Evolutionary conservation across 495 filamentous ascomycete genomes (phyloP).

Genomic region (Poronia punctata): DNA sequence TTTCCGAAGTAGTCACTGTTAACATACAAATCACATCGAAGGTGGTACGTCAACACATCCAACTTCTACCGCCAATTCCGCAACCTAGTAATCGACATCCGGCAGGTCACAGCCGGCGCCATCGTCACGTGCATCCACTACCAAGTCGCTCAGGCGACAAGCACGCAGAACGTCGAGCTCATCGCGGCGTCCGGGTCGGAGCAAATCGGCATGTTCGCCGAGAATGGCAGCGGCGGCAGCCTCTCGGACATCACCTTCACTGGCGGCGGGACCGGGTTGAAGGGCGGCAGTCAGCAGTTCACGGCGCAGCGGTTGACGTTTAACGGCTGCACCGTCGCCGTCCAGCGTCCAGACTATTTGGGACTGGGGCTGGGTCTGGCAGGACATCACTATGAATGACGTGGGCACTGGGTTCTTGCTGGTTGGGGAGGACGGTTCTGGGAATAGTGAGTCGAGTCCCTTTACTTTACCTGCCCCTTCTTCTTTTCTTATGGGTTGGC

Average conservation of each 20-base stretch:
- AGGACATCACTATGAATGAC: conserved; percentile 53
- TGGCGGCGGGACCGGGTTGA: conserved; percentile 52
- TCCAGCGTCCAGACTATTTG: conserved; percentile 52
- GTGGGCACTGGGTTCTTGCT: conserved; percentile 54
- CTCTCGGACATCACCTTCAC: conserved; percentile 60
- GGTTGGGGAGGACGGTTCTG: no score
- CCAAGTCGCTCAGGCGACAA: conserved; percentile 70
- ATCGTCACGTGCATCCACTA: conserved; percentile 53
- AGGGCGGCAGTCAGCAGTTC: conserved; percentile 54
- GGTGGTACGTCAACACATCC: conserved; percentile 52
- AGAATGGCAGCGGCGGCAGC: conserved; percentile 64
- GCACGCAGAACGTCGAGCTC: conserved; percentile 59
- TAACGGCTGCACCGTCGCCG: conserved; percentile 44
- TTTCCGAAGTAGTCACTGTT: no score
- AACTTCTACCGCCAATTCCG: conserved; percentile 72
- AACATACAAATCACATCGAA: no score
- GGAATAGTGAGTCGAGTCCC: no score
- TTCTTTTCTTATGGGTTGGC: no score
- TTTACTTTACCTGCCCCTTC: no score
- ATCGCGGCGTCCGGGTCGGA: conserved; percentile 49
- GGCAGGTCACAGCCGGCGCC: conserved; percentile 31
- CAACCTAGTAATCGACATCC: conserved; percentile 68
- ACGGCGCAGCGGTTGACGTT: conserved; percentile 55
- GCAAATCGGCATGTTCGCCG: conserved; percentile 62
- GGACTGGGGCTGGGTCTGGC: conserved; percentile 41